Percentiles rank a stretch among this genome's conserved stretches.
Conservation (phyloP, 108 stramenopile genomes). For the Schizochytrium sp. region DNA sequence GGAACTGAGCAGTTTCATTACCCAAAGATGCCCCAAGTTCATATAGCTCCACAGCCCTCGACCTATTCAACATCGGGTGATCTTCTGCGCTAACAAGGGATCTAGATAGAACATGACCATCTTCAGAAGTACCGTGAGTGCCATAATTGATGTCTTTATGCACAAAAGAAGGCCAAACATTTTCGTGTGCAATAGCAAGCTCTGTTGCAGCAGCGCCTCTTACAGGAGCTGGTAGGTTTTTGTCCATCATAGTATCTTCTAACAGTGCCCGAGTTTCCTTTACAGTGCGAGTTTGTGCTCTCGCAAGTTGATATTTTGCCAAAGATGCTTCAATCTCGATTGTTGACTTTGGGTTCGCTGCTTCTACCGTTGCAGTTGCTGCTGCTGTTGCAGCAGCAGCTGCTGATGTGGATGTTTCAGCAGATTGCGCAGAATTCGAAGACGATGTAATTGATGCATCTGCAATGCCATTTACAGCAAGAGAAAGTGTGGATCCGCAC, state of each 20-base stretch:
- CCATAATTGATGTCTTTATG: no score
- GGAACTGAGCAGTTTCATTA: constrained; percentile 54
- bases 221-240: not conserved
- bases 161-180: not conserved
- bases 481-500: no score
- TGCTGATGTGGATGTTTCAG: not conserved
- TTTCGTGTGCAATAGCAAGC: constrained; percentile 24
- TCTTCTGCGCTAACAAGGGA: not conserved
- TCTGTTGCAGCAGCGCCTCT: constrained; percentile 19
- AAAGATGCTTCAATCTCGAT: not conserved
- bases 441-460: no score
- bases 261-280: not conserved
- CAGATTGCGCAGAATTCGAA: not conserved
- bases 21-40: constrained; percentile 25
- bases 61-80: not conserved
- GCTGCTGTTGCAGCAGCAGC: not conserved
- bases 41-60: constrained; percentile 51
- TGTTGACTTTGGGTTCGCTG: not conserved
- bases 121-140: no score
- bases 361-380: not conserved
- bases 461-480: no score
- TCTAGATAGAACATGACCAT: no score
- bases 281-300: not conserved
- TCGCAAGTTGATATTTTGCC: not conserved
- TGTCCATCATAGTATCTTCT: not conserved